A percentile compares a stretch with the other conserved stretches of the same genome.
These are phyloP conservation scores for Vanrija sp. DNA, from an alignment of 1,284 basidiomycete species.

Conservation along the genomic window DNA sequence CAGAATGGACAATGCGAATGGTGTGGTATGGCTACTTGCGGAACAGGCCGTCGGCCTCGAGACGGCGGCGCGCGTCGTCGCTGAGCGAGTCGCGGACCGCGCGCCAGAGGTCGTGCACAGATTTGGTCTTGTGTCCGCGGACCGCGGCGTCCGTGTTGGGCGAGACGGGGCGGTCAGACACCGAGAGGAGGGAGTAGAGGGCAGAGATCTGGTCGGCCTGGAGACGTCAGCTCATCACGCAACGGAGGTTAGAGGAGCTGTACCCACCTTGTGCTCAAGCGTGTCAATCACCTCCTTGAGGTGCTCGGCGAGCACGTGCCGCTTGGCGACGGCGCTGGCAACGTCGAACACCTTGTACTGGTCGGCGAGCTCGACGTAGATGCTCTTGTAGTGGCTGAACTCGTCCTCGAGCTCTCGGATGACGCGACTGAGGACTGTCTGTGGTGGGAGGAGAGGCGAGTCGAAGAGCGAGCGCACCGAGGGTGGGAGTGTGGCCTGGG, in stretches of 20 bases:
- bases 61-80: conserved; percentile 32
- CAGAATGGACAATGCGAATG: no score
- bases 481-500: conserved; percentile 8
- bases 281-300: conserved; percentile 82
- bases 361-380: conserved; percentile 80
- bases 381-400: conserved; percentile 84
- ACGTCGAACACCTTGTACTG: conserved; percentile 85
- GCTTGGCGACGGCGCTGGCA: conserved; percentile 67
- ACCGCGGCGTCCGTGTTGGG: not conserved
- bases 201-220: conserved; percentile 85
- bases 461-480: conserved; percentile 56
- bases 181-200: conserved; percentile 70
- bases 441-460: conserved; percentile 62
- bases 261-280: conserved; percentile 72
- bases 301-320: conserved; percentile 76
- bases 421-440: conserved; percentile 73
- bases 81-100: conserved; percentile 35
- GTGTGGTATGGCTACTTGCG: not conserved
- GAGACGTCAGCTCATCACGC: not conserved
- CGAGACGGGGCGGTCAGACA: conserved; percentile 56
- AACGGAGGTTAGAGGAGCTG: not conserved
- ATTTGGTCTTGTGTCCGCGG: conserved; percentile 13
- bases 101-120: conserved; percentile 33
- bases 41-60: conserved; percentile 28
- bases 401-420: conserved; percentile 82